Conservation (phyloP, 176 grass and related monocot genomes). For the Guadua angustifolia region DNA sequence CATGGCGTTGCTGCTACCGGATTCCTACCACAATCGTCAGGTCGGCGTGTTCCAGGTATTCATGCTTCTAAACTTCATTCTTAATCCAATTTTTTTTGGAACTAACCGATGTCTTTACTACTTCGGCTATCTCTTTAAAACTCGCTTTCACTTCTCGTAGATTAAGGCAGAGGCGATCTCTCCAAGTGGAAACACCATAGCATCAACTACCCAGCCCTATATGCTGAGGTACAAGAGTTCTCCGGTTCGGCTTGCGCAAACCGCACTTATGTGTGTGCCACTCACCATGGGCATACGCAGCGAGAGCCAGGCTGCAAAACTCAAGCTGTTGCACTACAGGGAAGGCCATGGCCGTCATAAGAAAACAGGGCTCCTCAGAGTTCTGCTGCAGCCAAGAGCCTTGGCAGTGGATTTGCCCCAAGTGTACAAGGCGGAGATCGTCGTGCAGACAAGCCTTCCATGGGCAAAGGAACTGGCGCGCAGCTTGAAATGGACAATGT, state of each 20-base stretch:
- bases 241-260: constrained; percentile 34
- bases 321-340: constrained; percentile 32
- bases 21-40: constrained; percentile 48
- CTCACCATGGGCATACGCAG: constrained; percentile 28
- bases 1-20: constrained; percentile 31
- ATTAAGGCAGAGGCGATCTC: constrained; percentile 45
- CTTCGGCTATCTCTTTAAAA: neutral
- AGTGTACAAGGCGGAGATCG: constrained; percentile 42
- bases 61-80: neutral
- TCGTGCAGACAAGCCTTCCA: constrained; percentile 40
- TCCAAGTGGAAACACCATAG: constrained; percentile 24
- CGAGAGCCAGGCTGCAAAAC: constrained; percentile 38
- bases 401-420: constrained; percentile 16
- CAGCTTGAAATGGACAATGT: constrained; percentile 45
- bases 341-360: constrained; percentile 40
- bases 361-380: constrained; percentile 38
- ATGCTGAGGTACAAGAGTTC: constrained; percentile 51
- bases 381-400: constrained; percentile 44
- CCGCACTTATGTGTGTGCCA: constrained; percentile 29
- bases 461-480: constrained; percentile 35
- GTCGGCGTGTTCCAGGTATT: constrained; percentile 55
- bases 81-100: neutral
- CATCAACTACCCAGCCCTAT: constrained; percentile 33
- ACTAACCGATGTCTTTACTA: neutral
- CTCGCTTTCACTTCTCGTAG: neutral